Base-by-base conservation (phyloP, 2,329 filamentous ascomycete genomes). In the Neophaeococcomyces mojaviensis region DNA sequence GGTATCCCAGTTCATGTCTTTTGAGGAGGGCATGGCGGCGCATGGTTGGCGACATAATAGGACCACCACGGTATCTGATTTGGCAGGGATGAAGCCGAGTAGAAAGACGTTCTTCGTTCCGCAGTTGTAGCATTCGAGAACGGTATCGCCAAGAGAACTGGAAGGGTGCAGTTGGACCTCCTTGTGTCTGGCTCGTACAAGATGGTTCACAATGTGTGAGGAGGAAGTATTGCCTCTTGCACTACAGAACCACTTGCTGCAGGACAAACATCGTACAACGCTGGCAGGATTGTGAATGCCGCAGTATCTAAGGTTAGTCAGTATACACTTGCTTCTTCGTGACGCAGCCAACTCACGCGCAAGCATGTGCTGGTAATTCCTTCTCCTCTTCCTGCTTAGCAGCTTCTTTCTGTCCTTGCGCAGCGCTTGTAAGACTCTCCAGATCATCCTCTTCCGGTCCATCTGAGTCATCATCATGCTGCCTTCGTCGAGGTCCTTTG, bases 1-100 rank as follows among this genome's bases (percentile, higher is more conserved):
- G 4, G 89, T 94, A 64, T 98, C 92, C 92, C 92, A 98, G 65
- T 92, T 98, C 89, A 98, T 97, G 61, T 98, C 92, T 68, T 98
- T 98, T 55, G 88, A 90, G 28, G 92, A 97, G 1, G 89, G 86
- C 69, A 86, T 90, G 22, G 92, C 84, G 28, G 90, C 92, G 66
- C 92, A 98, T 38, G 92, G 92, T 67, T 97, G 92, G 50, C 92
- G 88, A 65, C 92, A 98, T 31, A 98, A 78, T 36, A 98, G 79
- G 19, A 98, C 92, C 6, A 98, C 94, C 22, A 98, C 92, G 0
- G 92, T 96, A 61, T 98, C 94, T 9, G 92, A 97, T 64, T 98
- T 98, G 47, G 92, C 92, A 8, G 92, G 94, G 57, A 98, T 98
- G 64, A 98, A 98, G 5, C 92, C 92, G 22, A 98, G 82, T 30